Percentiles rank a stretch among this genome's conserved stretches.
phyloP scores from a whole-genome alignment of 2,329 filamentous ascomycete species.

The Aspergillus ruber region DNA sequence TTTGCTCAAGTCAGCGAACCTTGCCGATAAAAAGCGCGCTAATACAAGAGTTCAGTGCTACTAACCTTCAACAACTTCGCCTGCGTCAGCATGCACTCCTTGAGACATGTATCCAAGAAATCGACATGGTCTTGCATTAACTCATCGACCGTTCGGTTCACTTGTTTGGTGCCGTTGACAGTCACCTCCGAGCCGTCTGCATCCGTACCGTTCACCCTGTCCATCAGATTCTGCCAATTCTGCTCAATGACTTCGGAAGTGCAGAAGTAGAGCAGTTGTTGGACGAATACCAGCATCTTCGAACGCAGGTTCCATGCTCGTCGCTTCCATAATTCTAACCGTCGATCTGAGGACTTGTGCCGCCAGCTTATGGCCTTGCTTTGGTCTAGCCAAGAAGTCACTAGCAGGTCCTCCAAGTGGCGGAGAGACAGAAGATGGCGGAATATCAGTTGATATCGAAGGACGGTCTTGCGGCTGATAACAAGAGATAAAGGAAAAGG shows the following conservation, averaged over 20 bases:
- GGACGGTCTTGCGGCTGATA: conserved; percentile 92
- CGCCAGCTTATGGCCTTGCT: conserved; percentile 75
- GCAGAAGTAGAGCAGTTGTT: conserved; percentile 94
- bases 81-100: conserved; percentile 98
- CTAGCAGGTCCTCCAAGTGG: conserved; percentile 80
- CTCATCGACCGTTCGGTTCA: conserved; percentile 84
- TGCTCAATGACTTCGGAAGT: conserved; percentile 96
- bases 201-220: conserved; percentile 61
- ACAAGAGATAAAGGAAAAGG: conserved; percentile 94
- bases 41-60: conserved; percentile 3
- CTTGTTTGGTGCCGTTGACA: conserved; percentile 38
- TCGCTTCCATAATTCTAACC: conserved; percentile 86
- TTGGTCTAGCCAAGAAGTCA: conserved; percentile 84
- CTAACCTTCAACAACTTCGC: conserved; percentile 82
- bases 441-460: conserved; percentile 92
- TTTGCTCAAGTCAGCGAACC: conserved; percentile 30
- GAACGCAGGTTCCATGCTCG: conserved; percentile 85
- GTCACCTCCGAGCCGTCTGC: conserved; percentile 33
- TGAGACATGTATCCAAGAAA: conserved; percentile 93
- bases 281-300: conserved; percentile 93
- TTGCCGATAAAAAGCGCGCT: not conserved
- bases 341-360: conserved; percentile 65
- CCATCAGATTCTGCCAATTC: conserved; percentile 93
- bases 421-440: conserved; percentile 85
- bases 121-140: conserved; percentile 99